Percentiles rank a stretch among this genome's conserved stretches.
phyloP scores from a whole-genome alignment of 441 rosid genomes.

The Gossypium trilobum region DNA sequence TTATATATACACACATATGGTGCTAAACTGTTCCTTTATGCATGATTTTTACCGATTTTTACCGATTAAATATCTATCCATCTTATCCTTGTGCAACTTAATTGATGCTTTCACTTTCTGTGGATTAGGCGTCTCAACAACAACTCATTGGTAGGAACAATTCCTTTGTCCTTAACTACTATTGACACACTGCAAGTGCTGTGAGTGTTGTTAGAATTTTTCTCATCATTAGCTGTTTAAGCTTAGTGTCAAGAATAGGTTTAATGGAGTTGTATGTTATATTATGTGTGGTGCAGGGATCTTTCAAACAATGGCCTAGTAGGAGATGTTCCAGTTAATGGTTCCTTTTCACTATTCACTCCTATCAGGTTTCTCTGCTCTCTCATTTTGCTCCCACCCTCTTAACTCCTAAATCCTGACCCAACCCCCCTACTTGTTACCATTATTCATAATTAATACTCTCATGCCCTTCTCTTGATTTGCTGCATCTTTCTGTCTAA shows the following conservation, averaged over 20 bases:
- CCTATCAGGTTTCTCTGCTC: slow-evolving; percentile 49
- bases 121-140: slow-evolving; percentile 76
- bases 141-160: slow-evolving; percentile 52
- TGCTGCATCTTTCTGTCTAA: slow-evolving; percentile 18
- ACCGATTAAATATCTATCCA: neutral
- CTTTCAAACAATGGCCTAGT: slow-evolving; percentile 54
- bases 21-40: neutral
- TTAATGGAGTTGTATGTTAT: slow-evolving; percentile 11
- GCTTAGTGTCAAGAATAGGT: neutral
- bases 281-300: slow-evolving; percentile 49
- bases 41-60: neutral
- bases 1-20: neutral
- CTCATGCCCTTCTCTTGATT: slow-evolving; percentile 1
- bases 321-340: slow-evolving; percentile 64
- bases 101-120: slow-evolving; percentile 18
- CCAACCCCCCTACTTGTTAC: neutral
- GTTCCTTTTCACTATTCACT: slow-evolving; percentile 74
- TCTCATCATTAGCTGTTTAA: neutral
- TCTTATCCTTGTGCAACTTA: neutral
- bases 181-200: slow-evolving; percentile 68
- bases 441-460: neutral
- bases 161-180: slow-evolving; percentile 54
- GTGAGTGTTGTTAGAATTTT: slow-evolving; percentile 42
- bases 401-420: neutral
- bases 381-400: neutral